Percentiles rank a stretch among this genome's conserved stretches.
Conservation (phyloP, 2,329 filamentous ascomycete genomes). For the Stagonosporopsis rhizophila region DNA sequence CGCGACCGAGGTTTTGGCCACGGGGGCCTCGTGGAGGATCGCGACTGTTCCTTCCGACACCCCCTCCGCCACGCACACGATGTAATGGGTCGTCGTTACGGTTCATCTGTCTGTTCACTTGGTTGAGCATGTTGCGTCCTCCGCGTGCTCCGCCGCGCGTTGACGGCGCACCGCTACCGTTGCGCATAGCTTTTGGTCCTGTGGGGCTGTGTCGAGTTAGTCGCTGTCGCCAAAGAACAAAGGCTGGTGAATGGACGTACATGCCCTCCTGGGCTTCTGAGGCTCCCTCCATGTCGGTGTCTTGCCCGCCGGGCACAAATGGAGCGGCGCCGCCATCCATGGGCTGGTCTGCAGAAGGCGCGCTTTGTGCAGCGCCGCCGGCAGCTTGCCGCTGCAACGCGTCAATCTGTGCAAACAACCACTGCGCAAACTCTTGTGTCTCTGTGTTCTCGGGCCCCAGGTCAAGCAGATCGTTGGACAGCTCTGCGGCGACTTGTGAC, state of each 20-base stretch:
- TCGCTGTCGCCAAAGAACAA: neutral
- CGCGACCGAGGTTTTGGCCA: constrained; percentile 50
- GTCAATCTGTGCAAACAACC: constrained; percentile 91
- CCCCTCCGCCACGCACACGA: constrained; percentile 76
- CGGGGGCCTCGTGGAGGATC: constrained; percentile 76
- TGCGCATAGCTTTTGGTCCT: constrained; percentile 93
- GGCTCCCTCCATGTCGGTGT: constrained; percentile 75
- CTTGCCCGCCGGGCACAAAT: constrained; percentile 53
- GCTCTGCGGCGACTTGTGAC: constrained; percentile 84
- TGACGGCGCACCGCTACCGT: constrained; percentile 57
- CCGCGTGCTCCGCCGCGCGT: constrained; percentile 53
- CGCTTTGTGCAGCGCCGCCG: constrained; percentile 40
- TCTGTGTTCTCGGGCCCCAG: constrained; percentile 83
- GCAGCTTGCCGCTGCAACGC: constrained; percentile 69
- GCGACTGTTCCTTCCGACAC: constrained; percentile 82
- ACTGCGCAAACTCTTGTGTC: constrained; percentile 82
- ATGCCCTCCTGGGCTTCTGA: constrained; percentile 53
- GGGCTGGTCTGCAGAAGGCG: constrained; percentile 29
- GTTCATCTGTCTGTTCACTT: constrained; percentile 84
- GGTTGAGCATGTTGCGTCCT: constrained; percentile 83
- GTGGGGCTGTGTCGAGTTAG: constrained; percentile 75
- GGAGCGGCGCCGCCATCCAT: constrained; percentile 34
- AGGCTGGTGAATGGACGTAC: constrained; percentile 44
- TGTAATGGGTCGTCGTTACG: constrained; percentile 78
- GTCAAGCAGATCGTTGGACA: constrained; percentile 84